phyloP scores from a whole-genome alignment of 768 basidiomycete species.

The Boletus huronensis region DNA sequence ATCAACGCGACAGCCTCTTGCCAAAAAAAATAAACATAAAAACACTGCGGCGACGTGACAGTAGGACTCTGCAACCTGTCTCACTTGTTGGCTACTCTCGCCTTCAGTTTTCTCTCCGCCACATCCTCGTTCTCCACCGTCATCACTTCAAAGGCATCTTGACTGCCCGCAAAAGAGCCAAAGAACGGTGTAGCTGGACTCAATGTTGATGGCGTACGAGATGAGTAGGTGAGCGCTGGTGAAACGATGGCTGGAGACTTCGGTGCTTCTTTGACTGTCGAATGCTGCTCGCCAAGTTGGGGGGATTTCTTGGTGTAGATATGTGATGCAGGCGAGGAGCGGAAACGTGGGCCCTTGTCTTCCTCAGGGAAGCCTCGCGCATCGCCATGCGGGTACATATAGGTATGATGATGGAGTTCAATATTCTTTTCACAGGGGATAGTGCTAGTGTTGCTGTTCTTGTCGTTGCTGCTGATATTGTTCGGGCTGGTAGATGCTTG shows the following conservation, averaged over 20 bases:
- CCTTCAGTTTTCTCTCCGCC: constrained; percentile 25
- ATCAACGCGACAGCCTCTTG: constrained; percentile 5
- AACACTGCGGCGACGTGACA: neutral
- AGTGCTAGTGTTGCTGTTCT: constrained; percentile 22
- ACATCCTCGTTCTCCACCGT: constrained; percentile 21
- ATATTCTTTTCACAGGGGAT: constrained; percentile 15
- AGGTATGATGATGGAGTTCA: constrained; percentile 15
- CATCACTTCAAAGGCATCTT: constrained; percentile 32
- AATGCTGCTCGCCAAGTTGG: constrained; percentile 10
- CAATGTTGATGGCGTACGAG: constrained; percentile 58
- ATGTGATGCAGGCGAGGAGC: constrained; percentile 10
- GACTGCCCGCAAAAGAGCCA: constrained; percentile 44
- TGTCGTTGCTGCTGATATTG: constrained; percentile 18
- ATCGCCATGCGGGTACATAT: constrained; percentile 25
- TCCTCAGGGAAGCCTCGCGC: constrained; percentile 2
- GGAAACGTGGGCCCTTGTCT: constrained; percentile 5
- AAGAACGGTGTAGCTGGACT: constrained; percentile 74
- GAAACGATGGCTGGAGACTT: constrained; percentile 57
- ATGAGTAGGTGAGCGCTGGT: constrained; percentile 67
- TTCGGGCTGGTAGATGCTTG: constrained; percentile 24
- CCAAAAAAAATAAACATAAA: constrained; percentile 9
- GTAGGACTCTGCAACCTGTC: neutral
- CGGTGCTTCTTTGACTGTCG: constrained; percentile 28
- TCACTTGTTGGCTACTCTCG: constrained; percentile 17
- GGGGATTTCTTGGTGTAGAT: constrained; percentile 13